Conservation (phyloP, 2,329 filamentous ascomycete genomes). For the Phyllosticta paracitricarpa region DNA sequence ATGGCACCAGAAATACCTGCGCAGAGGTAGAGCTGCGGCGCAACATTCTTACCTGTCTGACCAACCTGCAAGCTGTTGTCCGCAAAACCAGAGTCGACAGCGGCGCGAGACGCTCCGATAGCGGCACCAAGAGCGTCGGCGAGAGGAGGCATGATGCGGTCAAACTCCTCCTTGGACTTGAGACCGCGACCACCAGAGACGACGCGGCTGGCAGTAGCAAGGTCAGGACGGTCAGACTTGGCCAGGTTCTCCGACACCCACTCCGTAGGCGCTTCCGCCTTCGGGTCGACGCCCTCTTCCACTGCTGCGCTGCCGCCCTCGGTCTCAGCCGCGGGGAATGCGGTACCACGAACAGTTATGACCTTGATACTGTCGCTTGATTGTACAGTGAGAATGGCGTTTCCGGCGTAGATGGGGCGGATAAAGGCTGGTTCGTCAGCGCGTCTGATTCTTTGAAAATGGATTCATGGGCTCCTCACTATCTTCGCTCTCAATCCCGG, state of each 20-base stretch:
- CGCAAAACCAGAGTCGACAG: constrained; percentile 93
- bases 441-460: constrained; percentile 5
- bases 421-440: constrained; percentile 55
- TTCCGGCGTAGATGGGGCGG: constrained; percentile 93
- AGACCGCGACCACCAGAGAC: constrained; percentile 90
- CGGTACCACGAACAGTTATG: constrained; percentile 85
- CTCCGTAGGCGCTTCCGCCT: constrained; percentile 61
- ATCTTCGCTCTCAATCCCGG: constrained; percentile 73
- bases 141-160: constrained; percentile 81
- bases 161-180: constrained; percentile 97
- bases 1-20: constrained; percentile 96
- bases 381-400: constrained; percentile 92
- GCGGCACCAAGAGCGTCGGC: constrained; percentile 92
- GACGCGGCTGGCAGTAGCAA: constrained; percentile 78
- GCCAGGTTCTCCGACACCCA: constrained; percentile 92
- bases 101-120: constrained; percentile 86
- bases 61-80: constrained; percentile 98
- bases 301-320: constrained; percentile 66
- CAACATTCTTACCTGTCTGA: constrained; percentile 97
- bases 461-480: constrained; percentile 35
- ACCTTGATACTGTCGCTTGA: constrained; percentile 78
- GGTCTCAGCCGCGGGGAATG: constrained; percentile 66
- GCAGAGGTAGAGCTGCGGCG: constrained; percentile 88
- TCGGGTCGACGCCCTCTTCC: constrained; percentile 76
- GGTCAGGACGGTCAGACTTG: constrained; percentile 87